These are phyloP conservation scores for Macrophomina phaseolina DNA, from an alignment of 2,329 filamentous ascomycete genomes.

Conservation along the genomic window DNA sequence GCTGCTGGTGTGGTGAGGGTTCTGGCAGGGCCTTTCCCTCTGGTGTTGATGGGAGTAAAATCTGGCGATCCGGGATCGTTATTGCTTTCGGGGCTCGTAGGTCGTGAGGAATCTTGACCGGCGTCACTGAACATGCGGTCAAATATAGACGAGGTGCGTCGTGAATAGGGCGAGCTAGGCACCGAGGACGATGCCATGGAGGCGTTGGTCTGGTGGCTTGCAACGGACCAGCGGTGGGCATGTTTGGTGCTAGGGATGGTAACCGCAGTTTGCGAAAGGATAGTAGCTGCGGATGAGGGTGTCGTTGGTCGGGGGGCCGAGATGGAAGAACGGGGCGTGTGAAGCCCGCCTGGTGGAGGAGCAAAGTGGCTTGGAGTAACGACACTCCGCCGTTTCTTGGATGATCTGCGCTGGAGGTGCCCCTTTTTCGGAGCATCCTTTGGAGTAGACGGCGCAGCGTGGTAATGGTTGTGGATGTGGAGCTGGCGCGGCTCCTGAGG, in stretches of 20 bases:
- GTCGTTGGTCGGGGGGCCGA: slow-evolving; percentile 43
- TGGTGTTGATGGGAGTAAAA: slow-evolving; percentile 46
- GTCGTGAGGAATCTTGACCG: slow-evolving; percentile 69
- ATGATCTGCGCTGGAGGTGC: slow-evolving; percentile 62
- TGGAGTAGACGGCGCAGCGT: slow-evolving; percentile 49
- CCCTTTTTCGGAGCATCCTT: slow-evolving; percentile 46
- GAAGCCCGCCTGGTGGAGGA: slow-evolving; percentile 45
- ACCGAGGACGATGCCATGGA: slow-evolving; percentile 71
- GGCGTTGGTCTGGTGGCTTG: slow-evolving; percentile 67
- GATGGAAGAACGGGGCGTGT: slow-evolving; percentile 46
- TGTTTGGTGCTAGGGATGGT: slow-evolving; percentile 56
- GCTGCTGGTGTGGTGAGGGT: slow-evolving; percentile 23
- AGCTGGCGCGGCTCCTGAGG: slow-evolving; percentile 47
- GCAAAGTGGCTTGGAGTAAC: slow-evolving; percentile 61
- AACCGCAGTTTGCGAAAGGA: slow-evolving; percentile 67
- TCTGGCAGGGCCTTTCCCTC: slow-evolving; percentile 16
- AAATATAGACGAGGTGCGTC: slow-evolving; percentile 75
- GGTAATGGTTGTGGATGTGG: slow-evolving; percentile 95
- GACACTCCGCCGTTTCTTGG: slow-evolving; percentile 74
- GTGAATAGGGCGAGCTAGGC: slow-evolving; percentile 77
- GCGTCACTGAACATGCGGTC: slow-evolving; percentile 69
- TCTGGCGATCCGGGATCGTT: slow-evolving; percentile 61
- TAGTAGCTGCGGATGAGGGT: slow-evolving; percentile 59
- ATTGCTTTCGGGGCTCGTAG: slow-evolving; percentile 82
- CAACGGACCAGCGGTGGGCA: slow-evolving; percentile 65